Conservation (phyloP, 2,329 filamentous ascomycete species). For the Cercospora brassicicola region DNA sequence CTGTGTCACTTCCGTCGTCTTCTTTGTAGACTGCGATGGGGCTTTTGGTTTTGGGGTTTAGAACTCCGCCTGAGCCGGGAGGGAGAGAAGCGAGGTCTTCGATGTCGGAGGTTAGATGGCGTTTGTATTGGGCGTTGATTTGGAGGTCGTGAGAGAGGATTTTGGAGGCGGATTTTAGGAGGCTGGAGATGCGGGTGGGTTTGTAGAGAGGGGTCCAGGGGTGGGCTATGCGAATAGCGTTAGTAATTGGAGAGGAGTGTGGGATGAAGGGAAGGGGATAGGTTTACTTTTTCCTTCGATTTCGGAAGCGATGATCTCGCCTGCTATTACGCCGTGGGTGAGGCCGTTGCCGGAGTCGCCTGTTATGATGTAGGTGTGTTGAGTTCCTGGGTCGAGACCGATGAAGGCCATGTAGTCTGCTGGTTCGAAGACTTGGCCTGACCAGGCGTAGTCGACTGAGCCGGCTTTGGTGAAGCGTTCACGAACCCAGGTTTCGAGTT, state of each 20-base stretch:
- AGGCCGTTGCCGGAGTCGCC: conserved; percentile 60
- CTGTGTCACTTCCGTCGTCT: conserved; percentile 47
- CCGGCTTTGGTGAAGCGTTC: conserved; percentile 55
- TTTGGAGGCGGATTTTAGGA: conserved; percentile 48
- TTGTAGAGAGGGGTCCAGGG: conserved; percentile 54
- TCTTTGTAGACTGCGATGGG: conserved; percentile 60
- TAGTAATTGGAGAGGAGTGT: neutral
- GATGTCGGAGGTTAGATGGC: conserved; percentile 56
- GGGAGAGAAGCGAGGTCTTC: conserved; percentile 58
- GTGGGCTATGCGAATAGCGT: conserved; percentile 38
- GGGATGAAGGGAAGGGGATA: neutral
- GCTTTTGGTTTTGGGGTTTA: conserved; percentile 51
- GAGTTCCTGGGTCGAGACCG: conserved; percentile 55
- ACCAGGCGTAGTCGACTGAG: conserved; percentile 57
- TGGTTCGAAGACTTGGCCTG: conserved; percentile 59
- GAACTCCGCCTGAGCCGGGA: conserved; percentile 51
- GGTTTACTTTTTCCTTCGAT: conserved; percentile 46
- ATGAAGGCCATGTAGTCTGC: conserved; percentile 58
- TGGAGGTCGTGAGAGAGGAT: conserved; percentile 56
- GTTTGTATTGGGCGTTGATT: conserved; percentile 59
- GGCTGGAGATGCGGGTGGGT: conserved; percentile 50
- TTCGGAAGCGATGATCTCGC: conserved; percentile 55
- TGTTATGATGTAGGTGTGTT: conserved; percentile 56
- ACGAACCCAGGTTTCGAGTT: conserved; percentile 56
- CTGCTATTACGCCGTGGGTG: conserved; percentile 57